Percentiles rank a stretch among this genome's conserved stretches.
Evolutionary conservation across 2,329 filamentous ascomycete species (phyloP).

Genomic region (Daldinia sp.): DNA sequence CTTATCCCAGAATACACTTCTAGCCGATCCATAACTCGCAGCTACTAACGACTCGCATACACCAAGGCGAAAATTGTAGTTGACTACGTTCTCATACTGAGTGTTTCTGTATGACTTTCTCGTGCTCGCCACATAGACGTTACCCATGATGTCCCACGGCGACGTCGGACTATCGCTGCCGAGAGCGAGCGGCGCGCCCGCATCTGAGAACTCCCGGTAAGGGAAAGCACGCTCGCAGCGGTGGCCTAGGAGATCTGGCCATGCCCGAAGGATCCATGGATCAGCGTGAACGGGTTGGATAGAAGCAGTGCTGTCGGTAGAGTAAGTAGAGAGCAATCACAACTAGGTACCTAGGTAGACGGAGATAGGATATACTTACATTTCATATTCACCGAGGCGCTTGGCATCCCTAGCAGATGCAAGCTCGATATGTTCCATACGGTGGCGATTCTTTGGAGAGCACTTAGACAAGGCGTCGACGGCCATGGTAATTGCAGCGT

Average conservation of each 20-base stretch:
- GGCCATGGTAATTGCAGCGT: conserved; percentile 67
- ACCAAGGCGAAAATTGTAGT: conserved; percentile 65
- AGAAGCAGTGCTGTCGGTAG: conserved; percentile 58
- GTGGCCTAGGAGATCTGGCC: conserved; percentile 67
- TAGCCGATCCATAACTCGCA: conserved; percentile 67
- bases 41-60: conserved; percentile 66
- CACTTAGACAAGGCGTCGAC: conserved; percentile 63
- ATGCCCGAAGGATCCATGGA: conserved; percentile 69
- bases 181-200: conserved; percentile 66
- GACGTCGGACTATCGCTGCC: conserved; percentile 72
- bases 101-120: conserved; percentile 57
- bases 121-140: conserved; percentile 71
- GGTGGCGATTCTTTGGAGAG: conserved; percentile 61
- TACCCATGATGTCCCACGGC: conserved; percentile 65
- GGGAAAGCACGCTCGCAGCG: conserved; percentile 69
- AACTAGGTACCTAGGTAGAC: neutral
- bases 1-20: conserved; percentile 68
- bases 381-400: conserved; percentile 66
- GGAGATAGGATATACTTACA: conserved; percentile 48
- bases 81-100: conserved; percentile 57
- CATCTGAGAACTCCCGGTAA: conserved; percentile 68
- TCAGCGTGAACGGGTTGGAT: conserved; percentile 68
- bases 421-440: conserved; percentile 73
- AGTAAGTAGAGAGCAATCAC: conserved; percentile 7
- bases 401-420: conserved; percentile 63